These are phyloP conservation scores for Digitaria exilis DNA, from an alignment of 202 grass and related monocot species.

Conservation along the genomic window DNA sequence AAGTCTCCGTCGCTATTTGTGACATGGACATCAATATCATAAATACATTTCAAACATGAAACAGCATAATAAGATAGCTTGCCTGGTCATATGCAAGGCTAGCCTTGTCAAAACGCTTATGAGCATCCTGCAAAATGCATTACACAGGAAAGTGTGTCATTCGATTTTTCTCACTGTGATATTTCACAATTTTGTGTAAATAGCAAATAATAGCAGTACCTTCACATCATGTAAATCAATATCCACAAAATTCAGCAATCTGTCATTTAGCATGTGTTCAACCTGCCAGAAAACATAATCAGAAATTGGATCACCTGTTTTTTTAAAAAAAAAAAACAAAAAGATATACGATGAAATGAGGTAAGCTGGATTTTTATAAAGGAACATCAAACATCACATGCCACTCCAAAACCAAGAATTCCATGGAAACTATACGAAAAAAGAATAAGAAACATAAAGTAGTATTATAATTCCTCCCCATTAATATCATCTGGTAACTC, in stretches of 20 bases:
- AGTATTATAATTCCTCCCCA: constrained; percentile 14
- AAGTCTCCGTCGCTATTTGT: not conserved
- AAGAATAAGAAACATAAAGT: constrained; percentile 11
- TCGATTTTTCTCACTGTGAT: constrained; percentile 28
- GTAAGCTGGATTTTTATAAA: not conserved
- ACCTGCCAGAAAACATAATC: constrained; percentile 60
- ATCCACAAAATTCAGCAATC: constrained; percentile 93
- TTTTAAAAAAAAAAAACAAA: too few species aligned
- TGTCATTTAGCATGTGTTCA: constrained; percentile 97
- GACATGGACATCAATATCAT: not conserved
- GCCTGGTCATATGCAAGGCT: constrained; percentile 94
- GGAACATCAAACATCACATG: constrained; percentile 4
- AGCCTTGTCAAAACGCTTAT: constrained; percentile 97
- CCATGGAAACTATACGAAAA: not conserved
- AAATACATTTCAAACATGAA: not conserved
- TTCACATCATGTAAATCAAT: constrained; percentile 98
- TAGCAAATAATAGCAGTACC: constrained; percentile 48
- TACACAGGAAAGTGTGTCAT: constrained; percentile 31
- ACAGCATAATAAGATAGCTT: constrained; percentile 13
- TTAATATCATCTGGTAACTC: constrained; percentile 16
- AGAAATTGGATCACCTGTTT: constrained; percentile 40
- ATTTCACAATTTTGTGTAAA: constrained; percentile 19
- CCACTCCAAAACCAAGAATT: constrained; percentile 24
- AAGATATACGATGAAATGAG: constrained; percentile 28
- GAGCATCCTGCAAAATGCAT: constrained; percentile 75